Base-by-base conservation (phyloP, 129 eudicot genomes). In the Flaveria robusta region DNA sequence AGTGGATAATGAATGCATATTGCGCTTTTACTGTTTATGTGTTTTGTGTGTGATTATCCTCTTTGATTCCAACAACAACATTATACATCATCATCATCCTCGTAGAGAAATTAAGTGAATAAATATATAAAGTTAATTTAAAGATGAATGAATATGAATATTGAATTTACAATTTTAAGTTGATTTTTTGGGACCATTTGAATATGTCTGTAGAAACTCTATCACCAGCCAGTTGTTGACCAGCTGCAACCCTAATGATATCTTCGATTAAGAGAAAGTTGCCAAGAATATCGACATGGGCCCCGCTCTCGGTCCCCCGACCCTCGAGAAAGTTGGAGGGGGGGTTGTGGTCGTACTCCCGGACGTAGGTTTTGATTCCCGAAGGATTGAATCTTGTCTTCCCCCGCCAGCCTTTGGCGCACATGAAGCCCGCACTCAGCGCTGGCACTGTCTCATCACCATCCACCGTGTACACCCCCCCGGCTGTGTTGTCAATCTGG, bases 391-490 rank as follows among this genome's bases (percentile, higher is more conserved):
- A 91, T 52, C 93, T 75, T 7, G 99, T 95, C 72, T 87, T 95
- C 24, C 99, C 99, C 11, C 99, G 89, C 99, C 99, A 95, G 10
- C 92, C 97, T 81, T 95, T 95, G 1, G 99, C 97, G 22, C 92
- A 87, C 96, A 95, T 95, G 81, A 78, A 95, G 13, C 99, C 94
- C 9, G 99, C 88, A 63, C 99, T 95, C 24, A 91, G 52, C 51
- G 79, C 86, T 1, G 99, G 99, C 7, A 95, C 97, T 0, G 99
- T 95, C 72, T 95, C 99, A 49, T 95, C 99, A n/a, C 99, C 99
- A 26, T 95, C 96, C 1, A 87, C 88, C 1, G 86, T 86, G 72
- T 73, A 89, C 64, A 91, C 94, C 2, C 99, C 88, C 6, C 85
- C 86, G 5, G 97, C 99, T 16, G 96, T 66, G 3, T 84, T 85